phyloP scores from a whole-genome alignment of 257 asterid species.

The Gentiana straminea region DNA sequence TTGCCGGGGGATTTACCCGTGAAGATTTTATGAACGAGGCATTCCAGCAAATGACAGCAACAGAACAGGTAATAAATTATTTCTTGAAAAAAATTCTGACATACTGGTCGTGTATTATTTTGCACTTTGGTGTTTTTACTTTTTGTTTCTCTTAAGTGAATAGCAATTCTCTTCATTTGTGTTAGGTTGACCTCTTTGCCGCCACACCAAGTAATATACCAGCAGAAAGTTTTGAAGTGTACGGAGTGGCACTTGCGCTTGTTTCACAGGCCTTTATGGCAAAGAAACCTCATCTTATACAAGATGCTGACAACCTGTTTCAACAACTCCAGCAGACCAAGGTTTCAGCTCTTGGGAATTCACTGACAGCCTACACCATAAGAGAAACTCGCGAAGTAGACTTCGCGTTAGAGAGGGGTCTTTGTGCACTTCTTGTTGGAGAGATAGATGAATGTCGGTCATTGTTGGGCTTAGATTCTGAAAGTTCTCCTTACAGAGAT shows the following conservation, averaged over 20 bases:
- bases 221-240: constrained; percentile 95
- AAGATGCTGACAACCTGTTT: constrained; percentile 90
- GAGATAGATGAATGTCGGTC: constrained; percentile 84
- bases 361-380: constrained; percentile 31
- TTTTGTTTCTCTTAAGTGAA: not conserved
- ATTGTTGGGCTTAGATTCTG: constrained; percentile 86
- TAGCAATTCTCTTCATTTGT: constrained; percentile 3
- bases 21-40: constrained; percentile 97
- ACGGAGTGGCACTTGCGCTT: constrained; percentile 93
- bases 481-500: constrained; percentile 71
- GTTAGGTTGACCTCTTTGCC: constrained; percentile 84
- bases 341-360: constrained; percentile 39
- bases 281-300: constrained; percentile 86
- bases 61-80: constrained; percentile 63
- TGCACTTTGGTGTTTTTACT: not conserved
- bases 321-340: constrained; percentile 96
- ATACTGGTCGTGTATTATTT: not conserved
- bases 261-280: constrained; percentile 86
- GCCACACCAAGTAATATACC: constrained; percentile 96
- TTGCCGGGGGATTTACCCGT: constrained; percentile 86
- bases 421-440: constrained; percentile 91
- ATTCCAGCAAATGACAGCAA: constrained; percentile 80
- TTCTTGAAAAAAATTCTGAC: not conserved
- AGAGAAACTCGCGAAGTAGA: constrained; percentile 69
- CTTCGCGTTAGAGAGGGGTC: constrained; percentile 95